Percentiles rank a stretch among this genome's conserved stretches.
Evolutionary conservation across 306 rosid genomes (phyloP).

Genomic region (Vigna unguiculata): DNA sequence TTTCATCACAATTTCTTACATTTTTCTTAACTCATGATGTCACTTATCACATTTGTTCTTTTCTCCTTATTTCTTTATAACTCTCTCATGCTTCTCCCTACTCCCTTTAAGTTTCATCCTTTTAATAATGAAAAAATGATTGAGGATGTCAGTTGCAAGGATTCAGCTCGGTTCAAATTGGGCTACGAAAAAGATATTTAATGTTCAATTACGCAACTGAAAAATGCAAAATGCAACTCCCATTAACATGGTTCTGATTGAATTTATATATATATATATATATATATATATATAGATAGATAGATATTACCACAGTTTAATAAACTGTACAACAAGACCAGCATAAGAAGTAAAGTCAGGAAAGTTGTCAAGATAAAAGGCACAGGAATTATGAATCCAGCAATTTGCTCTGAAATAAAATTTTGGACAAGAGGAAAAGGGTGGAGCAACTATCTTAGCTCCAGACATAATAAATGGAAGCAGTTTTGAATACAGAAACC

Average conservation of each 20-base stretch:
- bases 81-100: no score
- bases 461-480: slow-evolving; percentile 47
- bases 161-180: not conserved
- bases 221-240: not conserved
- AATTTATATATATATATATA: not conserved
- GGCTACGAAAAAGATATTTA: not conserved
- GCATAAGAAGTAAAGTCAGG: slow-evolving; percentile 2
- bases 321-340: slow-evolving; percentile 44
- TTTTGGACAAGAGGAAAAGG: not conserved
- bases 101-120: not conserved
- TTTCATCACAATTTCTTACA: no score
- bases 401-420: slow-evolving; percentile 28
- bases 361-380: slow-evolving; percentile 16
- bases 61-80: no score
- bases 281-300: no score
- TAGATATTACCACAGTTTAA: not conserved
- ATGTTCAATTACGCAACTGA: not conserved
- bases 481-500: slow-evolving; percentile 38
- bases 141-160: not conserved
- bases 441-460: slow-evolving; percentile 42
- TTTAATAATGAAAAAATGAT: not conserved
- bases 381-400: slow-evolving; percentile 42
- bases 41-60: no score
- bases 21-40: no score
- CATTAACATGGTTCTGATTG: not conserved